A percentile compares a stretch with the other conserved stretches of the same genome.
Conservation (phyloP, 2,329 filamentous ascomycete genomes). For the Claviceps arundinis region DNA sequence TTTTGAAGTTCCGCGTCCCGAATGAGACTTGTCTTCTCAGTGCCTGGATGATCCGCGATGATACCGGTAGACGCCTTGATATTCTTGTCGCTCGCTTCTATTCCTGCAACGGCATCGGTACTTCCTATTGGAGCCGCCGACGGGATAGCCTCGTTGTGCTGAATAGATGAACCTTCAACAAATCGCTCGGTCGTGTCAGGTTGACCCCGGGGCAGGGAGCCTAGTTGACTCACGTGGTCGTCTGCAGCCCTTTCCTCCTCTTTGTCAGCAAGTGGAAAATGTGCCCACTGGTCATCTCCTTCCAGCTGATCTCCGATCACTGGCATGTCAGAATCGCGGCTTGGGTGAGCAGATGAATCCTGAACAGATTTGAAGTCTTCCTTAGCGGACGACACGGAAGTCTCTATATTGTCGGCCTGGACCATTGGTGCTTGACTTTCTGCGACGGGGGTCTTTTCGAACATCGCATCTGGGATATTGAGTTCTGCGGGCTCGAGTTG, state of each 20-base stretch:
- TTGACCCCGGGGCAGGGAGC: not conserved
- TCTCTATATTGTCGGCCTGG: constrained; percentile 1
- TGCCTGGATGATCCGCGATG: not conserved
- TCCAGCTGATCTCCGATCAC: constrained; percentile 1
- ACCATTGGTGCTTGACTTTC: not conserved
- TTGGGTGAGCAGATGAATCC: not conserved
- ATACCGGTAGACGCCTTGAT: not conserved
- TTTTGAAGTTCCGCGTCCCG: not conserved
- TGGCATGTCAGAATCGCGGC: not conserved
- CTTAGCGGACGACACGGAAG: not conserved
- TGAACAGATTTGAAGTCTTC: not conserved
- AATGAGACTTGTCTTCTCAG: not conserved
- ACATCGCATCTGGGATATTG: not conserved
- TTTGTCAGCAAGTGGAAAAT: constrained; percentile 6
- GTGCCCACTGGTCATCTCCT: constrained; percentile 7
- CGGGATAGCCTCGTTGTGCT: not conserved
- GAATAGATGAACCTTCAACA: not conserved
- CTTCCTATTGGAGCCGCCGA: not conserved
- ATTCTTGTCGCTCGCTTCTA: not conserved
- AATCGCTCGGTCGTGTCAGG: not conserved
- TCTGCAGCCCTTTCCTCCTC: constrained; percentile 12
- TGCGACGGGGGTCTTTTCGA: not conserved
- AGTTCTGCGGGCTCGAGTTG: not conserved
- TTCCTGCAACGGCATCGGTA: not conserved
- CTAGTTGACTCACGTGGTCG: constrained; percentile 5